These are phyloP conservation scores for Trichoderma sp. DNA, from an alignment of 2,329 filamentous ascomycete species.

Conservation along the genomic window DNA sequence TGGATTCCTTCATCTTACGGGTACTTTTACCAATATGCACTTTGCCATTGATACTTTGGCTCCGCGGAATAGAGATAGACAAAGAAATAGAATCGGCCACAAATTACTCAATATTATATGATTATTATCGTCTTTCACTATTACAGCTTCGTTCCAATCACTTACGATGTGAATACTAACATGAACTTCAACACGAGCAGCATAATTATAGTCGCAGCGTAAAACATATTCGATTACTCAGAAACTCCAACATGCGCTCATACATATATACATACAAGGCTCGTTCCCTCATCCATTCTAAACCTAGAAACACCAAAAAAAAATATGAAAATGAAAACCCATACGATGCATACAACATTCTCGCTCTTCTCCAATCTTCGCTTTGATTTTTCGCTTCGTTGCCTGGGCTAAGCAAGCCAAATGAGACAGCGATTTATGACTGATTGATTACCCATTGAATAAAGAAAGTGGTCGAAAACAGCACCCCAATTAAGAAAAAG, in stretches of 20 bases:
- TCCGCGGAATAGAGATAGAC: neutral
- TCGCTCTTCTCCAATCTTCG: neutral
- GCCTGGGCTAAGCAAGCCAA: neutral
- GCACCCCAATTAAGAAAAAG: neutral
- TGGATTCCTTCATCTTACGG: neutral
- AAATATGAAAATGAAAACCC: neutral
- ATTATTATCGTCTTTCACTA: neutral
- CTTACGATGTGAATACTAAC: neutral
- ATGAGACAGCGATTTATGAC: neutral
- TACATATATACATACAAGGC: neutral
- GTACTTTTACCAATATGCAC: neutral
- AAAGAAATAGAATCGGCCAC: neutral
- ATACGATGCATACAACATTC: neutral
- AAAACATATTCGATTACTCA: neutral
- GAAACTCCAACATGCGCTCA: neutral
- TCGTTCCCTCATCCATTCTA: neutral
- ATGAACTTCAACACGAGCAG: neutral
- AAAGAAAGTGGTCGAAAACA: neutral
- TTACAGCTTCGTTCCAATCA: neutral
- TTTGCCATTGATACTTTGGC: neutral
- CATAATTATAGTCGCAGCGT: neutral
- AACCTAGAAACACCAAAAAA: neutral
- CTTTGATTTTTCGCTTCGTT: neutral
- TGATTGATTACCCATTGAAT: neutral
- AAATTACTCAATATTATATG: neutral